Percentiles rank a stretch among this genome's conserved stretches.
Evolutionary conservation across 1,284 basidiomycete genomes (phyloP).

Genomic region (Trichosporon sp.): DNA sequence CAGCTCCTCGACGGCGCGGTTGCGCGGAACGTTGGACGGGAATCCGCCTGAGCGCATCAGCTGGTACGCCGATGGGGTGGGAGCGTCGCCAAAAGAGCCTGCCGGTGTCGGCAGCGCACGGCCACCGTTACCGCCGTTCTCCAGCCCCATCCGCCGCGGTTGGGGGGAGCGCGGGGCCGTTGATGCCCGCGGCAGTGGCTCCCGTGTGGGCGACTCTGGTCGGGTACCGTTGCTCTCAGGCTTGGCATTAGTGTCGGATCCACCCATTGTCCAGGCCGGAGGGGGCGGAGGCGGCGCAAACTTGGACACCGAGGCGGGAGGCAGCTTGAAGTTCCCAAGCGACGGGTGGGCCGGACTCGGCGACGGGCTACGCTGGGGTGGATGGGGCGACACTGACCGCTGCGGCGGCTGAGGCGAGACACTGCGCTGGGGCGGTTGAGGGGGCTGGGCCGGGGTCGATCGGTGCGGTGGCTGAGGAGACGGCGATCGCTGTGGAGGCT

Average conservation of each 20-base stretch:
- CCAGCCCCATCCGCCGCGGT: background rate
- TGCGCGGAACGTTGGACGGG: background rate
- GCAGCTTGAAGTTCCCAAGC: background rate
- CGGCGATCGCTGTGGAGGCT: slow-evolving; percentile 12
- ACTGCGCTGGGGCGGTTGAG: background rate
- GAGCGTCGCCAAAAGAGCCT: background rate
- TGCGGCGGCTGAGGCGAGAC: background rate
- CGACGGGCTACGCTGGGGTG: background rate
- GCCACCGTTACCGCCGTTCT: background rate
- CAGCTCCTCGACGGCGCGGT: slow-evolving; percentile 11
- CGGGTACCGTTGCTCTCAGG: background rate
- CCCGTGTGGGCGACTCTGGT: background rate
- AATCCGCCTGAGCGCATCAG: background rate
- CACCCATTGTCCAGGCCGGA: background rate
- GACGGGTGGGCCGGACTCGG: background rate
- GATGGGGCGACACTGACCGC: background rate
- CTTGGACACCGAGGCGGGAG: background rate
- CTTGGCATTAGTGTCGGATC: background rate
- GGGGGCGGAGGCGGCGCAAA: background rate
- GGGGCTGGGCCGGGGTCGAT: background rate
- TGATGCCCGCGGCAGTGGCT: background rate
- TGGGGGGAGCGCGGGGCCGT: background rate
- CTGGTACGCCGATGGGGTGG: background rate
- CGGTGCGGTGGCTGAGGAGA: slow-evolving; percentile 10
- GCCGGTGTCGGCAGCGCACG: background rate